Conservation (phyloP, 257 asterid genomes). For the Osmanthus fragrans region DNA sequence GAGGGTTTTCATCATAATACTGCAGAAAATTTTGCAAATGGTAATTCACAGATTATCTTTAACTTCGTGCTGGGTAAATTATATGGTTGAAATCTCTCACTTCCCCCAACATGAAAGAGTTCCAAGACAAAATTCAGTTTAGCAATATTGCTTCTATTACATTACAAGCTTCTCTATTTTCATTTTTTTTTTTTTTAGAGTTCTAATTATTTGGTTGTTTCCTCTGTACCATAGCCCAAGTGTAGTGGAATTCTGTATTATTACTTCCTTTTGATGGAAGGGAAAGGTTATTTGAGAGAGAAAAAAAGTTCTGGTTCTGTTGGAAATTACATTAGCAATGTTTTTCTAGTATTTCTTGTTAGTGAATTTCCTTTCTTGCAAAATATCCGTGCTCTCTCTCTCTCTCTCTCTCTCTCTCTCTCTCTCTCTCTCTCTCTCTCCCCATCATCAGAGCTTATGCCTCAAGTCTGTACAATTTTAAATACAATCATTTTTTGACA, state of each 20-base stretch:
- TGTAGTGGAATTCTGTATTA: too few relatives aligned
- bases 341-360: not conserved
- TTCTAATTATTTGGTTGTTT: too few relatives aligned
- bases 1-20: not conserved
- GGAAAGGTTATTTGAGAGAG: too few relatives aligned
- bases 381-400: constrained; percentile 7
- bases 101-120: not conserved
- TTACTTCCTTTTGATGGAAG: too few relatives aligned
- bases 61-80: not conserved
- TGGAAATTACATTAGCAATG: not conserved
- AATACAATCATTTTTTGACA: constrained; percentile 29
- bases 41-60: not conserved
- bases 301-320: not conserved
- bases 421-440: too few relatives aligned
- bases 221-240: too few relatives aligned
- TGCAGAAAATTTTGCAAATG: not conserved
- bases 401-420: too few relatives aligned
- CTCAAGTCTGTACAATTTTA: constrained; percentile 7
- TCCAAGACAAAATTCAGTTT: too few relatives aligned
- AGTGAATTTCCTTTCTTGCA: constrained; percentile 8
- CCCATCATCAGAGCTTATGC: constrained; percentile 8
- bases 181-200: too few relatives aligned
- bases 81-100: not conserved
- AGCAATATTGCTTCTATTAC: too few relatives aligned
- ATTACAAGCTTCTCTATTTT: too few relatives aligned